Percentiles rank a stretch among this genome's conserved stretches.
Conservation (phyloP, 441 rosid genomes). For the Corymbia citriodora region DNA sequence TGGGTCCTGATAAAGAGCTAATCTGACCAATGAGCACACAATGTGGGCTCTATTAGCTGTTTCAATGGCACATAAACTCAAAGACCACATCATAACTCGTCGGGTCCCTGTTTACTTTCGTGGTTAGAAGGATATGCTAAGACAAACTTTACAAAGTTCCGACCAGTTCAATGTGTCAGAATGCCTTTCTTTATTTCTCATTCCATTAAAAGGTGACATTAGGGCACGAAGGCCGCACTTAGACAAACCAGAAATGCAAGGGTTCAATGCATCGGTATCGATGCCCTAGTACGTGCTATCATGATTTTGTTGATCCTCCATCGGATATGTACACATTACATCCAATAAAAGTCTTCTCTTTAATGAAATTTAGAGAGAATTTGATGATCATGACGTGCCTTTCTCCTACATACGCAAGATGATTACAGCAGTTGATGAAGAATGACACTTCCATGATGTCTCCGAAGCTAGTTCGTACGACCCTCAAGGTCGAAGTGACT, state of each 20-base stretch:
- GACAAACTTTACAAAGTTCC: background rate
- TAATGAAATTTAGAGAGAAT: background rate
- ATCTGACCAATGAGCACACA: background rate
- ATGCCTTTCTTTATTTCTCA: background rate
- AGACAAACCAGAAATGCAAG: background rate
- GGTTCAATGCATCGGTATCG: background rate
- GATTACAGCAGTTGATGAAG: background rate
- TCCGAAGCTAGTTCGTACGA: background rate
- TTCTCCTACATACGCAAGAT: background rate
- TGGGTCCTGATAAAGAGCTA: background rate
- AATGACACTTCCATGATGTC: background rate
- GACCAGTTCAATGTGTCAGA: background rate
- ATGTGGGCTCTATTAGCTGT: background rate
- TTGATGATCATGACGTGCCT: background rate
- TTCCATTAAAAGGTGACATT: background rate
- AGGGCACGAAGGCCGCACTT: background rate
- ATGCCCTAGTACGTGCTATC: background rate
- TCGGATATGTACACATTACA: background rate
- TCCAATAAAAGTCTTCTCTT: background rate
- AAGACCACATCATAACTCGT: background rate
- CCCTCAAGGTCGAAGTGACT: background rate
- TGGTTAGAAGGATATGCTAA: background rate
- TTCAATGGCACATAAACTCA: background rate
- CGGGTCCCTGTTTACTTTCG: background rate
- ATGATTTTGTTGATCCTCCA: background rate